Evolutionary conservation across 1,284 basidiomycete species (phyloP).

Genomic region (Leccinum pachyderme): DNA sequence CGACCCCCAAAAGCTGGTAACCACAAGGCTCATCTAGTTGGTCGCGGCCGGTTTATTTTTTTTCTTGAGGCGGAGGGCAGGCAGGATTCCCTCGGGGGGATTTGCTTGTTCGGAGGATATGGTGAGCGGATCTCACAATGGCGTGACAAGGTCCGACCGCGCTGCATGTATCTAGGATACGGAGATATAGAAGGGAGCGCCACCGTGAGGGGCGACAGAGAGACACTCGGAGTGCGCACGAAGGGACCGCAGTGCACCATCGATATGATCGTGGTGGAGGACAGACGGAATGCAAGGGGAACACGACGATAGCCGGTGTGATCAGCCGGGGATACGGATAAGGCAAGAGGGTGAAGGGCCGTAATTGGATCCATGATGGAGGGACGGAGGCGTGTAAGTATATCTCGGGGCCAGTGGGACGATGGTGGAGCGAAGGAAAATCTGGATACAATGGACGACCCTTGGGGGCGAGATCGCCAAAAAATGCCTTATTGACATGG

Average conservation of each 20-base stretch:
- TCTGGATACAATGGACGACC: slow-evolving; percentile 3
- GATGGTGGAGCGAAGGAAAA: slow-evolving; percentile 3
- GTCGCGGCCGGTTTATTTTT: not conserved
- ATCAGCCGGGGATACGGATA: slow-evolving; percentile 13
- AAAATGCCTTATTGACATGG: slow-evolving; percentile 20
- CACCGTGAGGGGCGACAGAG: not conserved
- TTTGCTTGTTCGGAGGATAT: slow-evolving; percentile 1
- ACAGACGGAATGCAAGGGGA: not conserved
- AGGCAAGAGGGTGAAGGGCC: slow-evolving; percentile 7
- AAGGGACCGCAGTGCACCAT: not conserved
- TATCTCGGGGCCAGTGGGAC: not conserved
- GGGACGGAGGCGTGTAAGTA: not conserved
- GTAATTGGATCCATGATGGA: slow-evolving; percentile 9
- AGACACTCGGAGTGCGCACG: not conserved
- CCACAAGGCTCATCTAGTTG: slow-evolving; percentile 9
- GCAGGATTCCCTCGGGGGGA: not conserved
- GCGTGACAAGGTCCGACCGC: slow-evolving; percentile 10
- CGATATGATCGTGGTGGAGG: not conserved
- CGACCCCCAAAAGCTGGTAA: slow-evolving; percentile 5
- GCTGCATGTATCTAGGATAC: slow-evolving; percentile 16
- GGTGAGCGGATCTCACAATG: slow-evolving; percentile 19
- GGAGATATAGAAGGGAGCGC: not conserved
- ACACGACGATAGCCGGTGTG: slow-evolving; percentile 18
- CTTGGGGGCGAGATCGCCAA: slow-evolving; percentile 20
- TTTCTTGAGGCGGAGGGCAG: not conserved